A percentile compares a stretch with the other conserved stretches of the same genome.
These are phyloP conservation scores for Talaromyces sp. DNA, from an alignment of 2,329 filamentous ascomycete genomes.

Conservation along the genomic window DNA sequence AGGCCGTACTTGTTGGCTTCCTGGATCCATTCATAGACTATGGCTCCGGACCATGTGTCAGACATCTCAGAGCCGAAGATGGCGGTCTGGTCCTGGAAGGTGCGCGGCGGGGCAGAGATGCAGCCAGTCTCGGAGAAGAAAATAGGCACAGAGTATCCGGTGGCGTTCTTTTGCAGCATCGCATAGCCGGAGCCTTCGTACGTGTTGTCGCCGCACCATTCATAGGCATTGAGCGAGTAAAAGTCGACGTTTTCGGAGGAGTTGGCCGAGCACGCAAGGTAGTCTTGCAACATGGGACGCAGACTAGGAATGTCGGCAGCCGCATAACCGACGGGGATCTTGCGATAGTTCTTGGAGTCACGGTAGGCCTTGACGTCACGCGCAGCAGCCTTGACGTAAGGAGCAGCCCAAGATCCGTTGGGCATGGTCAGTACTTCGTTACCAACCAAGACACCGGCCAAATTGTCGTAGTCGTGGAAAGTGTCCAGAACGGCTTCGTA, in stretches of 20 bases:
- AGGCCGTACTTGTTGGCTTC: constrained; percentile 80
- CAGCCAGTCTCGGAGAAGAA: constrained; percentile 90
- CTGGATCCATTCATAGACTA: constrained; percentile 87
- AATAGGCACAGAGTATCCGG: constrained; percentile 72
- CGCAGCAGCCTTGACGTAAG: constrained; percentile 76
- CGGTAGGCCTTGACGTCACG: constrained; percentile 81
- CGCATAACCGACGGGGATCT: constrained; percentile 81
- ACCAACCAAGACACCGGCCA: constrained; percentile 78
- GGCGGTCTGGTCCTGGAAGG: constrained; percentile 61
- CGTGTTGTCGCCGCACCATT: constrained; percentile 60
- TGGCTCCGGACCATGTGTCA: constrained; percentile 65
- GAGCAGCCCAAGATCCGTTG: constrained; percentile 60
- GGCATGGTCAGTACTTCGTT: constrained; percentile 66
- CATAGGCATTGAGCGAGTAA: constrained; percentile 80
- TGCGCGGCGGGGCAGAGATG: constrained; percentile 49
- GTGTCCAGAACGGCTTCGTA: constrained; percentile 71
- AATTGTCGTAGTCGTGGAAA: constrained; percentile 72
- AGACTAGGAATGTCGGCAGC: constrained; percentile 74
- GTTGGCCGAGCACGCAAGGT: constrained; percentile 73
- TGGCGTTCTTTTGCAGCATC: constrained; percentile 61
- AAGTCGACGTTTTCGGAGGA: constrained; percentile 67
- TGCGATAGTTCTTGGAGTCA: constrained; percentile 67
- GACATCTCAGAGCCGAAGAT: constrained; percentile 73
- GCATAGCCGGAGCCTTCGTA: constrained; percentile 65
- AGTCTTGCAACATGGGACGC: constrained; percentile 63